Percentiles rank a stretch among this genome's conserved stretches.
These are phyloP conservation scores for Cryptosporidium sp. DNA, from an alignment of 169 alveolate species.

Conservation along the genomic window DNA sequence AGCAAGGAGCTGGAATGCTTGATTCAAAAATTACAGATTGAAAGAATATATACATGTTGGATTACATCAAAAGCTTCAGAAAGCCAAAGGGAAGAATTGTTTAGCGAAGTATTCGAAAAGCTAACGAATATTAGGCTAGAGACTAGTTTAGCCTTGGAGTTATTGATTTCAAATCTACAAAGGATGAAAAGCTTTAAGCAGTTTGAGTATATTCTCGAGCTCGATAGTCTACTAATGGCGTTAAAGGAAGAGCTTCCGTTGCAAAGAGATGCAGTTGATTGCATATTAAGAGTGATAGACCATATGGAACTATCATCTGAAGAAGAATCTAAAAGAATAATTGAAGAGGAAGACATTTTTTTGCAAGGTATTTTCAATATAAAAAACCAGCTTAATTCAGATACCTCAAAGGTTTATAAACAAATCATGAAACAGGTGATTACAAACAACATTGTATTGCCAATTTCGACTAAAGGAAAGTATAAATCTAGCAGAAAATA, in stretches of 20 bases:
- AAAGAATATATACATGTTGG: conserved; percentile 67
- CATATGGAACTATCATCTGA: conserved; percentile 3
- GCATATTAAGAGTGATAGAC: conserved; percentile 48
- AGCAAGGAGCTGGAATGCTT: conserved; percentile 21
- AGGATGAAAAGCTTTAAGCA: background rate
- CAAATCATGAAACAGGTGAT: conserved; percentile 47
- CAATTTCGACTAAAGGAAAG: conserved; percentile 25
- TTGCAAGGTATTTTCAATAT: background rate
- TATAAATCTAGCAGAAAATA: background rate
- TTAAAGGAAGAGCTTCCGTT: conserved; percentile 25
- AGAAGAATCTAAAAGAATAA: too few species aligned
- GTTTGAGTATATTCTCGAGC: background rate
- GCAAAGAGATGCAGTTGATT: conserved; percentile 71
- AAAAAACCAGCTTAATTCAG: background rate
- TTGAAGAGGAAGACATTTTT: background rate
- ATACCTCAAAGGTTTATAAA: conserved; percentile 5
- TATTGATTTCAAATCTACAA: conserved; percentile 9
- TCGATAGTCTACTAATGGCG: background rate
- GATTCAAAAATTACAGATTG: conserved; percentile 44
- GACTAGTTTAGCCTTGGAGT: background rate
- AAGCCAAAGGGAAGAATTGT: background rate
- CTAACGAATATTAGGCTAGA: conserved; percentile 2
- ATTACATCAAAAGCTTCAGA: conserved; percentile 50
- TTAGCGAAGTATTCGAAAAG: conserved; percentile 2
- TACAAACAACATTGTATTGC: conserved; percentile 27